phyloP scores from a whole-genome alignment of 2,329 filamentous ascomycete genomes.

The Fusarium sororula region DNA sequence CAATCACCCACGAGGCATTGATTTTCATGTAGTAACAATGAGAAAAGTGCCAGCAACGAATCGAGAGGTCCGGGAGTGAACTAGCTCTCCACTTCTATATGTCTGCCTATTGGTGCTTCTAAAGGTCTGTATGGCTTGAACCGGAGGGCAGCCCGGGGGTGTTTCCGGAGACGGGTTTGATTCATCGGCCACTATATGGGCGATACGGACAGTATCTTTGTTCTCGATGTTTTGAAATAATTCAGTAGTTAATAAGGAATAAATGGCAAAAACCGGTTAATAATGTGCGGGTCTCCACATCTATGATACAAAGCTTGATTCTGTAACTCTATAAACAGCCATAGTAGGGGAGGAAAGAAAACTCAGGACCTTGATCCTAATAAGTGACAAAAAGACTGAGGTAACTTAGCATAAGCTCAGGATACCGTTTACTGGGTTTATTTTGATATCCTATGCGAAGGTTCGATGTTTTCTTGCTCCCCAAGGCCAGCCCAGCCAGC shows the following conservation, averaged over 20 bases:
- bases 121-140: conserved; percentile 12
- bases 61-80: conserved; percentile 4
- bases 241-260: neutral
- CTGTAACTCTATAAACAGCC: neutral
- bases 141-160: conserved; percentile 33
- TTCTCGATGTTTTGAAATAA: neutral
- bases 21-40: conserved; percentile 8
- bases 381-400: neutral
- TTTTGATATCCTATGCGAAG: neutral
- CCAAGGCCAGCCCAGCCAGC: neutral
- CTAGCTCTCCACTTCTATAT: conserved; percentile 24
- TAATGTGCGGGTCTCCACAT: conserved; percentile 7
- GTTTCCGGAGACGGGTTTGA: conserved; percentile 29
- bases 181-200: conserved; percentile 23
- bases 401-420: neutral
- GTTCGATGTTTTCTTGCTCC: neutral
- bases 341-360: neutral
- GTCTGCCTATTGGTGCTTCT: conserved; percentile 10
- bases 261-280: neutral
- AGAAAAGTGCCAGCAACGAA: conserved; percentile 11
- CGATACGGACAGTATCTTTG: neutral
- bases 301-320: conserved; percentile 3
- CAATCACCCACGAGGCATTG: conserved; percentile 19
- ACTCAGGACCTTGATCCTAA: neutral
- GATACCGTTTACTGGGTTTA: neutral